phyloP scores from a whole-genome alignment of 352 stramenopile species.

The Phytophthora capsici region DNA sequence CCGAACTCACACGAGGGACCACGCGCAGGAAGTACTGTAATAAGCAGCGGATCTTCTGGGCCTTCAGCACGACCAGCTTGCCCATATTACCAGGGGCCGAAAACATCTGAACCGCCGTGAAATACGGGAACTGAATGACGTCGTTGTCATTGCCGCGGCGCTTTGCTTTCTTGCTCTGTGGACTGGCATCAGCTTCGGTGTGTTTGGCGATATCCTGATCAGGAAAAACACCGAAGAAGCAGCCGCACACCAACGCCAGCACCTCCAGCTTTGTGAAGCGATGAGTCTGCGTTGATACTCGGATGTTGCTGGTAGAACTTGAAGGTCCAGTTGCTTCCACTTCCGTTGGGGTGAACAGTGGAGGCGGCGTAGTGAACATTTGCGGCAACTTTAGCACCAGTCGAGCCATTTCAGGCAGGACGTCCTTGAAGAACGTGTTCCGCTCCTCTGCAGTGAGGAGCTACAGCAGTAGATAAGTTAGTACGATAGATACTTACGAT shows the following conservation, averaged over 20 bases:
- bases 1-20: constrained; percentile 38
- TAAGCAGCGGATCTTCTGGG: constrained; percentile 72
- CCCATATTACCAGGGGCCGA: constrained; percentile 27
- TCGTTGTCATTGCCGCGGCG: constrained; percentile 11
- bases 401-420: constrained; percentile 58
- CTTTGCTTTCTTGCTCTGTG: constrained; percentile 9
- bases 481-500: not conserved
- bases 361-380: constrained; percentile 46
- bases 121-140: constrained; percentile 57
- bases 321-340: not conserved
- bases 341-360: constrained; percentile 47
- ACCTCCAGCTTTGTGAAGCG: constrained; percentile 55
- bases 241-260: constrained; percentile 54
- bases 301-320: constrained; percentile 1
- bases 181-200: not conserved
- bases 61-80: constrained; percentile 48
- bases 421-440: constrained; percentile 42
- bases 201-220: constrained; percentile 41
- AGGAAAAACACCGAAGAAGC: constrained; percentile 74
- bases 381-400: constrained; percentile 59
- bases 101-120: constrained; percentile 56
- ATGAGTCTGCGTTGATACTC: constrained; percentile 31
- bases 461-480: constrained; percentile 25
- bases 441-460: constrained; percentile 45
- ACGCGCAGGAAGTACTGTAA: constrained; percentile 75